These are phyloP conservation scores for Melanogaster broomeanus DNA, from an alignment of 768 basidiomycete species.

Conservation along the genomic window DNA sequence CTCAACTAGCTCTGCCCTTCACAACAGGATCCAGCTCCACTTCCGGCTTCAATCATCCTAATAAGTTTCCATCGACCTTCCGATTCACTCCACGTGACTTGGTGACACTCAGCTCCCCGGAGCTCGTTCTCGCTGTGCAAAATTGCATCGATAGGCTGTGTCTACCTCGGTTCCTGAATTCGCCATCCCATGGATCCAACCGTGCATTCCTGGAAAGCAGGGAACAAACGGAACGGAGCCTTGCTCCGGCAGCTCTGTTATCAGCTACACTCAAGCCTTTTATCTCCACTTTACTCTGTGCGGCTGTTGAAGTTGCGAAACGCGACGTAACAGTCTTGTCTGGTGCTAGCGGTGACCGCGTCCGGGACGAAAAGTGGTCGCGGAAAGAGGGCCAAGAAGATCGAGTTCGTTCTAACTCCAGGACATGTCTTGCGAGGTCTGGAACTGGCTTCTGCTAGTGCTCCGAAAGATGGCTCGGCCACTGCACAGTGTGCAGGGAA, in stretches of 20 bases:
- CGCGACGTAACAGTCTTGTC: conserved; percentile 28
- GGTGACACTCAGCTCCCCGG: conserved; percentile 20
- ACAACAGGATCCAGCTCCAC: neutral
- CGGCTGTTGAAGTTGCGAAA: conserved; percentile 35
- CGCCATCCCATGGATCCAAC: conserved; percentile 8
- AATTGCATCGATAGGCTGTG: conserved; percentile 15
- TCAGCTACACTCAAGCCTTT: conserved; percentile 34
- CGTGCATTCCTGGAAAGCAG: conserved; percentile 9
- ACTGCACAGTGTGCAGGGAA: conserved; percentile 1
- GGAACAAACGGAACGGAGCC: conserved; percentile 19
- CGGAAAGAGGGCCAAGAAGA: conserved; percentile 23
- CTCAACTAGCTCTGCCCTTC: conserved; percentile 3
- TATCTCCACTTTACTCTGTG: conserved; percentile 33
- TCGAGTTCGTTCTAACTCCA: conserved; percentile 36
- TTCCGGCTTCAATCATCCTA: neutral
- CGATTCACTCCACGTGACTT: conserved; percentile 26
- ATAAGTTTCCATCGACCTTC: conserved; percentile 5
- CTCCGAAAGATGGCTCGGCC: neutral
- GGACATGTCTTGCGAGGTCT: conserved; percentile 43
- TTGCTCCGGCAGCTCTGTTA: conserved; percentile 42
- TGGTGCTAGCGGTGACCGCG: conserved; percentile 15
- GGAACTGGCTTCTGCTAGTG: conserved; percentile 7
- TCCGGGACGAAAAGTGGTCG: conserved; percentile 18
- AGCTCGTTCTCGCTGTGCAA: conserved; percentile 32
- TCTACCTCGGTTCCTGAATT: conserved; percentile 22